phyloP scores from a whole-genome alignment of 1,284 basidiomycete species.

The Xerocomus minutiporus region DNA sequence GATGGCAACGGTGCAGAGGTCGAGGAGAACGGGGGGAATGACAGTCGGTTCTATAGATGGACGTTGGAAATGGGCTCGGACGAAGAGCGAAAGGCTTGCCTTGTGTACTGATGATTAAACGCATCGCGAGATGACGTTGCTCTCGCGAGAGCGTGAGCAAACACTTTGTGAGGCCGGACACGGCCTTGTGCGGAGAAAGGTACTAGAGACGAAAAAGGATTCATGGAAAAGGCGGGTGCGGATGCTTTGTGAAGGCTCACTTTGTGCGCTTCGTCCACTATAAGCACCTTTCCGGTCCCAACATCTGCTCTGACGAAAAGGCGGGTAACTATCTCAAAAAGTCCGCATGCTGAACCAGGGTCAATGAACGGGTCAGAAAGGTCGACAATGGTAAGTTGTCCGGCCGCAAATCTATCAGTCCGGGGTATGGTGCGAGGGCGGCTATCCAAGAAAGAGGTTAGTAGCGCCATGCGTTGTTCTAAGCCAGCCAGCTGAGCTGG shows the following conservation, averaged over 20 bases:
- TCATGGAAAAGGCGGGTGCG: background rate
- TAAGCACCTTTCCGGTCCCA: constrained; percentile 61
- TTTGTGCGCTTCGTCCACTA: constrained; percentile 75
- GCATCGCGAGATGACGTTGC: constrained; percentile 68
- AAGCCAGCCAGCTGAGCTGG: constrained; percentile 48
- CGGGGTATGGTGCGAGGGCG: constrained; percentile 11
- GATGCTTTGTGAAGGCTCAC: constrained; percentile 33
- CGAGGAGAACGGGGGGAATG: constrained; percentile 61
- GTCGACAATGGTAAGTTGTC: constrained; percentile 60
- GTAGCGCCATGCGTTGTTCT: constrained; percentile 54
- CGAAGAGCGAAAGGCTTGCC: constrained; percentile 34
- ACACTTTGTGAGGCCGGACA: constrained; percentile 53
- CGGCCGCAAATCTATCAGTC: constrained; percentile 42
- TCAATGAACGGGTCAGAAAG: constrained; percentile 72
- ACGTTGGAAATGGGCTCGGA: background rate
- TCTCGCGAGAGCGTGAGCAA: constrained; percentile 59
- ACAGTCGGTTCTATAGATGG: constrained; percentile 60
- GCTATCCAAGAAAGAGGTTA: constrained; percentile 48
- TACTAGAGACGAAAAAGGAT: constrained; percentile 42
- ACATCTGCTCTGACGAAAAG: constrained; percentile 62
- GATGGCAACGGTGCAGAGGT: constrained; percentile 61
- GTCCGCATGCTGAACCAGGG: constrained; percentile 55
- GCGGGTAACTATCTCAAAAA: constrained; percentile 66
- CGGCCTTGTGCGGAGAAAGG: constrained; percentile 43
- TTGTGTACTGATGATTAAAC: constrained; percentile 70